These are phyloP conservation scores for Carex scoparia DNA, from an alignment of 176 grass and related monocot genomes.

Conservation along the genomic window DNA sequence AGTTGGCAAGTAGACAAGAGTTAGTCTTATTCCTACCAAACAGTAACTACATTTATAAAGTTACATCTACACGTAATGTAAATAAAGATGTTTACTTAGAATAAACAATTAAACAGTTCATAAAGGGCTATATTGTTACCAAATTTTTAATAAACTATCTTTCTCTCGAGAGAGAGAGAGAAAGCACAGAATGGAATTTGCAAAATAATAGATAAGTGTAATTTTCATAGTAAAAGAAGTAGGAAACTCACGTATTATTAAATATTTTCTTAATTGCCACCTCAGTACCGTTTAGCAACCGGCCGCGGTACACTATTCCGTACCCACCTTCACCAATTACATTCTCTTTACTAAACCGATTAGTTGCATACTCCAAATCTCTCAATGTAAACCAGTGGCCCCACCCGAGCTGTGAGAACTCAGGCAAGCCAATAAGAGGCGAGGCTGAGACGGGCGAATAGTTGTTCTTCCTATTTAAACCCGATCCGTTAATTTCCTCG, in stretches of 20 bases:
- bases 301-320: conserved; percentile 75
- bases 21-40: conserved; percentile 1
- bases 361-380: conserved; percentile 78
- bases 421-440: conserved; percentile 80
- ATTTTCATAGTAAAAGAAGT: neutral
- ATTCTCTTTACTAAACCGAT: conserved; percentile 89
- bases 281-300: conserved; percentile 82
- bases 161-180: neutral
- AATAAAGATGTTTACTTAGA: neutral
- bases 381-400: conserved; percentile 98
- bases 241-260: conserved; percentile 77
- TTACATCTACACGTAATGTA: neutral
- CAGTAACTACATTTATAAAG: neutral
- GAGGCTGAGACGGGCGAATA: conserved; percentile 61
- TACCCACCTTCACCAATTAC: conserved; percentile 97
- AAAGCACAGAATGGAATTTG: neutral
- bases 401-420: conserved; percentile 97
- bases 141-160: neutral
- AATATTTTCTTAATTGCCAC: conserved; percentile 94
- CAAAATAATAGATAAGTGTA: neutral
- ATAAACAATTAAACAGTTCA: neutral
- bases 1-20: neutral
- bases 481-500: conserved; percentile 55
- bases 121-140: neutral
- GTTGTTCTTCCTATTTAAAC: conserved; percentile 45